phyloP scores from a whole-genome alignment of 345 rosid species.

The Heritiera littoralis region DNA sequence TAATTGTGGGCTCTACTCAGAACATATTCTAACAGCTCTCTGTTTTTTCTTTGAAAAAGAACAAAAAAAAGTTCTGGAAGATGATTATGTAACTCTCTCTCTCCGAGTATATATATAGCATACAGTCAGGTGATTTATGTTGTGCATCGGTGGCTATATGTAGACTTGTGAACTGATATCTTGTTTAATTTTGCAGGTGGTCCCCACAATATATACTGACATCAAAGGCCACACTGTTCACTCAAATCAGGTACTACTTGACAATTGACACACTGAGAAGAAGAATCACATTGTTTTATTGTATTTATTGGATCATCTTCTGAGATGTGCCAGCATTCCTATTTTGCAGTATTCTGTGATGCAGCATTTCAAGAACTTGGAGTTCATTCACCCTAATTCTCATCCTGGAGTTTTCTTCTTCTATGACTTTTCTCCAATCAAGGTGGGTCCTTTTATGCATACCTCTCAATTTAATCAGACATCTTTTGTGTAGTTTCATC shows the following conservation, averaged over 20 bases:
- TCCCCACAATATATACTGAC: slow-evolving; percentile 81
- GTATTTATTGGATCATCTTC: slow-evolving; percentile 18
- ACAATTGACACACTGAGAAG: background rate
- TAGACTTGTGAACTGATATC: background rate
- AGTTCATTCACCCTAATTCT: slow-evolving; percentile 42
- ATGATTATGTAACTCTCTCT: background rate
- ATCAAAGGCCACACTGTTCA: slow-evolving; percentile 55
- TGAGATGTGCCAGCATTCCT: slow-evolving; percentile 13
- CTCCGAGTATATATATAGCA: background rate
- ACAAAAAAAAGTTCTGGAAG: background rate
- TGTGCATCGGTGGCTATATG: no score
- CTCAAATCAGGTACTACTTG: slow-evolving; percentile 67
- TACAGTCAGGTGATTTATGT: background rate
- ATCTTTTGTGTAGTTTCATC: slow-evolving; percentile 2
- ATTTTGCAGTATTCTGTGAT: slow-evolving; percentile 77
- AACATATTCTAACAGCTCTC: background rate
- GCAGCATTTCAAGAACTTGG: slow-evolving; percentile 68
- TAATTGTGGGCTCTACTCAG: background rate
- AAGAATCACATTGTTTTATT: background rate
- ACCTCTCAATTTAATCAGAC: slow-evolving; percentile 4
- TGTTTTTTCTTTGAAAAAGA: background rate
- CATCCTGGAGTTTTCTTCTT: slow-evolving; percentile 86
- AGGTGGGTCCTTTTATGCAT: slow-evolving; percentile 44
- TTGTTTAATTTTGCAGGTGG: slow-evolving; percentile 61
- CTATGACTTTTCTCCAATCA: slow-evolving; percentile 89